These are phyloP conservation scores for Beauveria australis DNA, from an alignment of 2,329 filamentous ascomycete species.

Conservation along the genomic window DNA sequence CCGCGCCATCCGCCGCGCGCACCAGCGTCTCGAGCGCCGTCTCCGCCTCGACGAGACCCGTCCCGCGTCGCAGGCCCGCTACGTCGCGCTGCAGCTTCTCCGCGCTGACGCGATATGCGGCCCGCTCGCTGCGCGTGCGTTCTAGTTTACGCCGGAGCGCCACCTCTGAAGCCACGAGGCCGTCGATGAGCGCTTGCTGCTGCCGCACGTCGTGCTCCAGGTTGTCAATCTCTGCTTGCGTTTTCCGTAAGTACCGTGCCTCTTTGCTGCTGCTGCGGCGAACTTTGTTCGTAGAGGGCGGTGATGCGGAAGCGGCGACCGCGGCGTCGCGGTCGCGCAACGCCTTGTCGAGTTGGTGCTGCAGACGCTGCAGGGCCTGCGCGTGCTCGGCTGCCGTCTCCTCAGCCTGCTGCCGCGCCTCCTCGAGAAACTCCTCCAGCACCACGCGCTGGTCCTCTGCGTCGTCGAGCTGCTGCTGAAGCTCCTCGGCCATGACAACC, in stretches of 20 bases:
- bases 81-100: constrained; percentile 46
- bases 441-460: constrained; percentile 51
- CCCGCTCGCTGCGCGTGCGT: constrained; percentile 58
- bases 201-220: constrained; percentile 66
- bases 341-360: constrained; percentile 43
- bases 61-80: constrained; percentile 19
- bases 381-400: constrained; percentile 37
- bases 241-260: constrained; percentile 52
- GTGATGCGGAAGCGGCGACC: constrained; percentile 15
- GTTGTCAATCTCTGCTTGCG: constrained; percentile 56
- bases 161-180: constrained; percentile 46
- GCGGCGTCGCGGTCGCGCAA: constrained; percentile 37
- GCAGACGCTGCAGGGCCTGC: constrained; percentile 33
- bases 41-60: constrained; percentile 28
- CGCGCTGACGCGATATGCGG: constrained; percentile 43
- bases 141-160: constrained; percentile 60
- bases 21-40: constrained; percentile 51
- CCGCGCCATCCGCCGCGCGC: constrained; percentile 50
- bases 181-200: constrained; percentile 57
- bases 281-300: constrained; percentile 14
- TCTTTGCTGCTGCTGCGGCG: constrained; percentile 40
- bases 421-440: constrained; percentile 50
- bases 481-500: constrained; percentile 28
- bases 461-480: constrained; percentile 47
- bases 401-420: constrained; percentile 43